Conservation (phyloP, 1,284 basidiomycete species). For the Microbotryomycetes sp. region DNA sequence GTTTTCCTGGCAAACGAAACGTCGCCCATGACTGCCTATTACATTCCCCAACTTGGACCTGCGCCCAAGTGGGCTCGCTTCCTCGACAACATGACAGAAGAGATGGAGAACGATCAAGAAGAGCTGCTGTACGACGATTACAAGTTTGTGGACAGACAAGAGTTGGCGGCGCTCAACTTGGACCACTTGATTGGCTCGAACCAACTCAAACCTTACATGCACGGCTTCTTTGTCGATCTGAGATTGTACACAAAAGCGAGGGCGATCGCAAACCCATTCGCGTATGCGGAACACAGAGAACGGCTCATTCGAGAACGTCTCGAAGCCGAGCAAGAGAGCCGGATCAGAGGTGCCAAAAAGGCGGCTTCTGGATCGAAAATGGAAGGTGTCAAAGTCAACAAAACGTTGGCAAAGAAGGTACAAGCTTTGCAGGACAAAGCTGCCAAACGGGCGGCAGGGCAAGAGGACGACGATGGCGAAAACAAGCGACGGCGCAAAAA, state of each 20-base stretch:
- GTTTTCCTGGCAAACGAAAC: slow-evolving; percentile 86
- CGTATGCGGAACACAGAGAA: slow-evolving; percentile 88
- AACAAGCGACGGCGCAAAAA: slow-evolving; percentile 45
- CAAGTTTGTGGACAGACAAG: slow-evolving; percentile 88
- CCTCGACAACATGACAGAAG: slow-evolving; percentile 96
- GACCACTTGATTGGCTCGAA: slow-evolving; percentile 90
- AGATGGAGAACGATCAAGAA: slow-evolving; percentile 73
- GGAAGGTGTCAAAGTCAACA: slow-evolving; percentile 67
- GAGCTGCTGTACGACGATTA: slow-evolving; percentile 78
- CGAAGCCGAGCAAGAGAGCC: slow-evolving; percentile 83
- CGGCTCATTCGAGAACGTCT: slow-evolving; percentile 78
- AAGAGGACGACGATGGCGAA: slow-evolving; percentile 21
- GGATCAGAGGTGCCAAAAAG: slow-evolving; percentile 67
- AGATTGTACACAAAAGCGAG: slow-evolving; percentile 93
- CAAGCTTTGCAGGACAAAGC: slow-evolving; percentile 64
- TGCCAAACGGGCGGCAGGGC: slow-evolving; percentile 45
- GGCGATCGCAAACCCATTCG: slow-evolving; percentile 91
- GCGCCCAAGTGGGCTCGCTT: slow-evolving; percentile 96
- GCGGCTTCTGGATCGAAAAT: slow-evolving; percentile 36
- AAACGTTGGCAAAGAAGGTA: slow-evolving; percentile 79
- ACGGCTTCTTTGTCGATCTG: slow-evolving; percentile 95
- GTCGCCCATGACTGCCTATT: slow-evolving; percentile 83
- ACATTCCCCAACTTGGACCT: slow-evolving; percentile 90
- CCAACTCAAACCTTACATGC: slow-evolving; percentile 97
- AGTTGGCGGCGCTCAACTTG: slow-evolving; percentile 83